These are phyloP conservation scores for Talaromyces funiculosus DNA, from an alignment of 2,329 filamentous ascomycete genomes.

Conservation along the genomic window DNA sequence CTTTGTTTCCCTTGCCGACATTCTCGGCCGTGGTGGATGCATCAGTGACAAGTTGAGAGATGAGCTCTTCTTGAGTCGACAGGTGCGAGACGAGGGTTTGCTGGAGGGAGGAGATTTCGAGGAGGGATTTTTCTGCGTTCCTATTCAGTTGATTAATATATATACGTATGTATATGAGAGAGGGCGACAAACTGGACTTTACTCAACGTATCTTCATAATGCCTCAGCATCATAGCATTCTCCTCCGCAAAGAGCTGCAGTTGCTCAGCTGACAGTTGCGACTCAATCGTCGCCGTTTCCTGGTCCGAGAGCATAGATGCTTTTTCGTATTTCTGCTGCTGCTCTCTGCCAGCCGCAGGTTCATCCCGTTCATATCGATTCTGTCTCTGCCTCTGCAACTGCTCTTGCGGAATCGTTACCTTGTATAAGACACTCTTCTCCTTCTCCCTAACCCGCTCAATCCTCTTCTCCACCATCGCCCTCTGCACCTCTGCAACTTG, in stretches of 20 bases:
- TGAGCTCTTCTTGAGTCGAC: constrained; percentile 77
- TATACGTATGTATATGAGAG: neutral
- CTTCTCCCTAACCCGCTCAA: constrained; percentile 81
- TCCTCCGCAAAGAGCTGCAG: constrained; percentile 89
- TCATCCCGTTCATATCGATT: constrained; percentile 15
- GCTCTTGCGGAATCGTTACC: constrained; percentile 23
- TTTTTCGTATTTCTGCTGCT: constrained; percentile 17
- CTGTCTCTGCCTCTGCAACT: constrained; percentile 3
- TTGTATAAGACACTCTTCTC: constrained; percentile 80
- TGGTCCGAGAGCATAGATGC: constrained; percentile 23
- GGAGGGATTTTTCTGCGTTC: constrained; percentile 78
- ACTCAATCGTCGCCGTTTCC: constrained; percentile 40
- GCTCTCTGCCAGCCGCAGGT: constrained; percentile 20
- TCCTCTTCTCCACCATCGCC: constrained; percentile 84
- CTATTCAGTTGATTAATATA: constrained; percentile 40
- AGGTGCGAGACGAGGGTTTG: constrained; percentile 82
- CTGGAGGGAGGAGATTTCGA: constrained; percentile 91
- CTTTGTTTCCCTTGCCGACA: constrained; percentile 80
- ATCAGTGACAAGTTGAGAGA: constrained; percentile 81
- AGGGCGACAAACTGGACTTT: constrained; percentile 72
- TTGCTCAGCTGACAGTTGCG: constrained; percentile 73
- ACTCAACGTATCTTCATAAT: constrained; percentile 88
- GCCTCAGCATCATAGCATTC: constrained; percentile 85
- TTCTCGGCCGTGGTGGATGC: constrained; percentile 78
- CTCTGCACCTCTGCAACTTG: constrained; percentile 72